phyloP scores from a whole-genome alignment of 2,329 filamentous ascomycete species.

The Leptographium procerum region DNA sequence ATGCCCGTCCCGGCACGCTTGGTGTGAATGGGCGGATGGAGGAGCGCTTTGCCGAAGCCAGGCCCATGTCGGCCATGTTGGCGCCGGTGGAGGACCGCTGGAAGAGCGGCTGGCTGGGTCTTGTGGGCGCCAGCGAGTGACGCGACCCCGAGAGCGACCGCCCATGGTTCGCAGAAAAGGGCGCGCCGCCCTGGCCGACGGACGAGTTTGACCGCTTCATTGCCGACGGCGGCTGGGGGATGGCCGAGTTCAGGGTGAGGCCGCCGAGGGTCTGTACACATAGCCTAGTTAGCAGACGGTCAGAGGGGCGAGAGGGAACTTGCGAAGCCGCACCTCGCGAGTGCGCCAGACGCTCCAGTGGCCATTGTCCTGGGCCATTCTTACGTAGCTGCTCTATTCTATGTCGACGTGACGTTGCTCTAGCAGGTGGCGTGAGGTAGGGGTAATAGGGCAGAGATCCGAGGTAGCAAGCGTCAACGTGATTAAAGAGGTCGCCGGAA shows the following conservation, averaged over 20 bases:
- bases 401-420: not conserved
- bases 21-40: slow-evolving; percentile 68
- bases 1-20: slow-evolving; percentile 31
- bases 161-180: slow-evolving; percentile 56
- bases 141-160: slow-evolving; percentile 75
- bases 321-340: slow-evolving; percentile 57
- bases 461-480: not conserved
- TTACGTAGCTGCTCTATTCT: slow-evolving; percentile 15
- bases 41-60: slow-evolving; percentile 74
- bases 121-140: slow-evolving; percentile 72
- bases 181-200: slow-evolving; percentile 50
- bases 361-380: slow-evolving; percentile 78
- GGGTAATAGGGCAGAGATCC: not conserved
- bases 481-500: no score
- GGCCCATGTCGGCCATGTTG: slow-evolving; percentile 58
- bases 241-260: slow-evolving; percentile 69
- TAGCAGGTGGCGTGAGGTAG: not conserved
- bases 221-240: slow-evolving; percentile 84
- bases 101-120: slow-evolving; percentile 80
- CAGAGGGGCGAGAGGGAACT: not conserved
- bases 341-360: slow-evolving; percentile 87
- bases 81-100: slow-evolving; percentile 73
- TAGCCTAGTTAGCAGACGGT: slow-evolving; percentile 2
- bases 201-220: slow-evolving; percentile 87
- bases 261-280: slow-evolving; percentile 65